Conservation (phyloP, 2,329 filamentous ascomycete species). For the Allantophomopsis lycopodina region DNA sequence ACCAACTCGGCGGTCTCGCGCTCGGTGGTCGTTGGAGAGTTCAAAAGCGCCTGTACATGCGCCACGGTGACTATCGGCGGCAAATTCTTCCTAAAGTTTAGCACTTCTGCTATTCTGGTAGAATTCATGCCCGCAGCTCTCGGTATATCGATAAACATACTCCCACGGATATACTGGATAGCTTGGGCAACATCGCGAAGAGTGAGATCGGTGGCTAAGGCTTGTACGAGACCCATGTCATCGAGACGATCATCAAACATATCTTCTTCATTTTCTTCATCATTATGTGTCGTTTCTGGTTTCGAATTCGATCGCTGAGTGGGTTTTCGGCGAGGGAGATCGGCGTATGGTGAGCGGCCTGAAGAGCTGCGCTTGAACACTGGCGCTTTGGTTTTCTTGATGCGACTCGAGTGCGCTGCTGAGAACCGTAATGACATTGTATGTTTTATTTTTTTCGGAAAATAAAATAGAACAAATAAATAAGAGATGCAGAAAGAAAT, state of each 20-base stretch:
- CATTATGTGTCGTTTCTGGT: constrained; percentile 6
- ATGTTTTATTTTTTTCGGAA: too few species aligned
- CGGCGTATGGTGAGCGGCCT: constrained; percentile 11
- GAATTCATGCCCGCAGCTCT: constrained; percentile 46
- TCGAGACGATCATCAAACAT: constrained; percentile 36
- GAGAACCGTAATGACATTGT: constrained; percentile 7
- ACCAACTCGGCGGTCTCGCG: constrained; percentile 51
- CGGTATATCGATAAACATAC: constrained; percentile 53
- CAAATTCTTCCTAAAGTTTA: constrained; percentile 43
- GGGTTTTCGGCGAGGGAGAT: constrained; percentile 15
- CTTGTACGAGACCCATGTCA: constrained; percentile 41
- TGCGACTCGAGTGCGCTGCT: constrained; percentile 16
- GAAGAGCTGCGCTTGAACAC: constrained; percentile 13
- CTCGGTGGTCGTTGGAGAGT: constrained; percentile 49
- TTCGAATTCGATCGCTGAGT: constrained; percentile 6
- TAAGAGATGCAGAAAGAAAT: too few species aligned
- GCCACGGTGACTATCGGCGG: constrained; percentile 52
- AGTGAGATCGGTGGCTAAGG: constrained; percentile 38
- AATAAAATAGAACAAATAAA: neutral
- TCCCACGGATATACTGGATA: constrained; percentile 43
- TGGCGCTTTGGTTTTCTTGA: constrained; percentile 15
- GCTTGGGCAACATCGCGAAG: constrained; percentile 51
- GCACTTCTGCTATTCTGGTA: constrained; percentile 44
- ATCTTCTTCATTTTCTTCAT: constrained; percentile 22
- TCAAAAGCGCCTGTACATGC: constrained; percentile 51